Evolutionary conservation across 2,329 filamentous ascomycete species (phyloP).

Genomic region (Trichoderma cornu-damae): DNA sequence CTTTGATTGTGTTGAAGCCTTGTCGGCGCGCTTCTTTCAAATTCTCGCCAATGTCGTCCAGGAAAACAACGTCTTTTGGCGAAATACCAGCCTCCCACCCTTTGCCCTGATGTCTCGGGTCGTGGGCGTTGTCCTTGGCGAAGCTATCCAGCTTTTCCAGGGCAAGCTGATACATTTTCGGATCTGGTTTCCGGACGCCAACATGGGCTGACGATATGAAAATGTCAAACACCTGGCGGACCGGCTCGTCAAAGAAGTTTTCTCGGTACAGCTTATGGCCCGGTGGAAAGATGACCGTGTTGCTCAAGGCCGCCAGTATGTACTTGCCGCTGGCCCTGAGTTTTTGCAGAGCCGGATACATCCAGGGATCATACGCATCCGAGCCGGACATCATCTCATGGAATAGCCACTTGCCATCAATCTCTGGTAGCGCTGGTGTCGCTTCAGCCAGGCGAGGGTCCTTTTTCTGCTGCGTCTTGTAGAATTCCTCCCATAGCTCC

Average conservation of each 20-base stretch:
- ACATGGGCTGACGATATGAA: conserved; percentile 84
- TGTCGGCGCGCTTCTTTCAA: conserved; percentile 69
- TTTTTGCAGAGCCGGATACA: conserved; percentile 73
- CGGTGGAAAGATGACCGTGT: conserved; percentile 80
- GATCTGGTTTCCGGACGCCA: conserved; percentile 81
- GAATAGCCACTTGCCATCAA: conserved; percentile 78
- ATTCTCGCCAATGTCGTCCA: conserved; percentile 94
- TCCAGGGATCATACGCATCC: conserved; percentile 70
- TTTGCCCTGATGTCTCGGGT: conserved; percentile 33
- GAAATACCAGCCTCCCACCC: conserved; percentile 50
- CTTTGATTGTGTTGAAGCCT: conserved; percentile 81
- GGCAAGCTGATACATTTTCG: conserved; percentile 71
- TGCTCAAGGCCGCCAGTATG: conserved; percentile 77
- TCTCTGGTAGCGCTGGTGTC: conserved; percentile 59
- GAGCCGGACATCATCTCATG: conserved; percentile 83
- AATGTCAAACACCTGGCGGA: conserved; percentile 71
- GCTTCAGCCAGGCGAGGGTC: conserved; percentile 36
- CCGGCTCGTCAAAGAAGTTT: conserved; percentile 48
- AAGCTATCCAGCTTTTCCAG: conserved; percentile 61
- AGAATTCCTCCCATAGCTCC: conserved; percentile 64
- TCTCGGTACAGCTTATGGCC: conserved; percentile 60
- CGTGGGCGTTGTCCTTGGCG: conserved; percentile 47
- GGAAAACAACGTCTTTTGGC: conserved; percentile 69
- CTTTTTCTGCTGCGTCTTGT: conserved; percentile 41
- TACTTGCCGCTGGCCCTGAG: conserved; percentile 61